Evolutionary conservation across 108 stramenopile species (phyloP).

Genomic region (Cyclostephanos tholiformis): DNA sequence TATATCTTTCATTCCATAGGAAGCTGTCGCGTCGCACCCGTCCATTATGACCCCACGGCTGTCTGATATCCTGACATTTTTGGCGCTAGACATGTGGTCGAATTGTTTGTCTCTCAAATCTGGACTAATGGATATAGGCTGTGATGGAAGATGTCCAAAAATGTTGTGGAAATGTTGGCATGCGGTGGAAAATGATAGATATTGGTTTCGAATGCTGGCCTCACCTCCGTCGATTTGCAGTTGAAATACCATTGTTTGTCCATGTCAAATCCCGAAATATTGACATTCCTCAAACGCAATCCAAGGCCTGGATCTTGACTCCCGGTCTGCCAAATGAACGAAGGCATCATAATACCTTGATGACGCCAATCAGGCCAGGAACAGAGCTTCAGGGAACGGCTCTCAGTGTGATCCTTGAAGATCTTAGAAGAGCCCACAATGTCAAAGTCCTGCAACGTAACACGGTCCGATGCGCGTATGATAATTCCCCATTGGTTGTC

Average conservation of each 20-base stretch:
- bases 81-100: slow-evolving; percentile 37
- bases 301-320: slow-evolving; percentile 14
- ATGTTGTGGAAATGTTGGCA: not conserved
- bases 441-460: slow-evolving; percentile 12
- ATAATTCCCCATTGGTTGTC: slow-evolving; percentile 44
- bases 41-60: slow-evolving; percentile 31
- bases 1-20: slow-evolving; percentile 39
- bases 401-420: slow-evolving; percentile 32
- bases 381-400: slow-evolving; percentile 31
- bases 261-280: slow-evolving; percentile 45
- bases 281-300: slow-evolving; percentile 40
- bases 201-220: not conserved
- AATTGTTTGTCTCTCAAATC: slow-evolving; percentile 36
- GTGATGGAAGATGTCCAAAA: not conserved
- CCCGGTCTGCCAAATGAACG: slow-evolving; percentile 13
- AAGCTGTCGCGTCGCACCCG: slow-evolving; percentile 23
- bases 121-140: slow-evolving; percentile 27
- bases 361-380: slow-evolving; percentile 21
- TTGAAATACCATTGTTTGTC: slow-evolving; percentile 23
- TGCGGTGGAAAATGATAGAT: not conserved
- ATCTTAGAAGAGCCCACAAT: slow-evolving; percentile 16
- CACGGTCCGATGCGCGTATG: slow-evolving; percentile 15
- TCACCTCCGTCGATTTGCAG: slow-evolving; percentile 19
- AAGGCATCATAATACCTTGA: slow-evolving; percentile 38
- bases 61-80: slow-evolving; percentile 42